Evolutionary conservation across 1,284 basidiomycete species (phyloP), one percentile per base, ranked within the genome.

Genomic region (Gymnopus androsaceus): DNA sequence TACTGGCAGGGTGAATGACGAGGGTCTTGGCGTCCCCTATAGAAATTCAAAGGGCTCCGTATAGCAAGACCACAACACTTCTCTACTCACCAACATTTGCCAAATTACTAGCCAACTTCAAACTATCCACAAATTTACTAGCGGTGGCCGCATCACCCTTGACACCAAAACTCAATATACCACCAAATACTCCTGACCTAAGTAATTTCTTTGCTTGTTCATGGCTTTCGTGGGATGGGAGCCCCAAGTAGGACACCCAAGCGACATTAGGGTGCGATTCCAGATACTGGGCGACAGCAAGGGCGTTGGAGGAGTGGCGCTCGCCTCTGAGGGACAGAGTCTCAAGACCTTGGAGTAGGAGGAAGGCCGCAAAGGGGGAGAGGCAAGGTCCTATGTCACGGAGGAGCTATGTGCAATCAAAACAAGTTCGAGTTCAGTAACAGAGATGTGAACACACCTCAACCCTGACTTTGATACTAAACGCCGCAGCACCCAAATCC

Each of bases 241-340:
- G 81, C 21, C 92, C 92, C 36, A 88, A 82, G 68, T 94, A 95
- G 0, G 86, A 88, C 6, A 95, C 90, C 91, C 92, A 95, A 0
- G 82, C 69, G 37, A 95, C 84, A 46, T 82, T 79, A 6, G 83
- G 80, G 67, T 94, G 87, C 55, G 80, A 69, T 67, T 90, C 80
- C 42, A 95, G 82, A 23, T 61, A 86, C 79, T 78, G 72, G 0
- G 93, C 92, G 5, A 95, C 77, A 0, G 80, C 81, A 2, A 94
- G 76, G 0, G 90, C 84, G 58, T 94, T 95, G 38, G 86, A 79
- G 34, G 80, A 82, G 66, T 94, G 92, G 55, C 92, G 74, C 72
- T 94, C 83, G 1, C 79, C 85, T 14, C 93, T 82, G 55, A 95
- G 76, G 63, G 85, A 88, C 54, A 95, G 83, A 2, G 94, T 95